A percentile compares a stretch with the other conserved stretches of the same genome.
Evolutionary conservation across 108 stramenopile genomes (phyloP).

Genomic region (Conticribra weissflogii): DNA sequence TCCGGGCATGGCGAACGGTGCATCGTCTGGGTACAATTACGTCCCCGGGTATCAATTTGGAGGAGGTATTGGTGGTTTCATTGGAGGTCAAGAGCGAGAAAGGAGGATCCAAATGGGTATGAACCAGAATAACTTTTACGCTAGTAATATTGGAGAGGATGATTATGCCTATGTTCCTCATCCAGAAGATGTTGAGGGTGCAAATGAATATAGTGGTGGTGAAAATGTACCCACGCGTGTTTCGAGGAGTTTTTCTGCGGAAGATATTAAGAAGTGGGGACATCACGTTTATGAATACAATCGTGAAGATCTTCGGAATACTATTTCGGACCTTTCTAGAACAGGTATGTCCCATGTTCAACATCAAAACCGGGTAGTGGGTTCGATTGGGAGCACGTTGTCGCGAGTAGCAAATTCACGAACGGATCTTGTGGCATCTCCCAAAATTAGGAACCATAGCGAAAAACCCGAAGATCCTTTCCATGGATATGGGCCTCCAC

Average conservation of each 20-base stretch:
- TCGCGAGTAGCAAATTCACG: not conserved
- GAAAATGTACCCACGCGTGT: too few relatives aligned
- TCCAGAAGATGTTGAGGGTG: not conserved
- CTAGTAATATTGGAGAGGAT: not conserved
- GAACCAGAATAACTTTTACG: not conserved
- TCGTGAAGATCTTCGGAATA: too few relatives aligned
- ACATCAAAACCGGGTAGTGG: too few relatives aligned
- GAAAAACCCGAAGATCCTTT: slow-evolving; percentile 17
- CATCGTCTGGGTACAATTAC: slow-evolving; percentile 11
- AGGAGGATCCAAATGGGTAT: not conserved
- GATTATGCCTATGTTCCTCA: not conserved
- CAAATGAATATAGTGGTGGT: not conserved
- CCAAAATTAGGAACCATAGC: not conserved
- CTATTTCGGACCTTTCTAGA: too few relatives aligned
- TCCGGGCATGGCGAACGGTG: not conserved
- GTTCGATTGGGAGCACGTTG: not conserved
- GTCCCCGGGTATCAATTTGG: slow-evolving; percentile 35
- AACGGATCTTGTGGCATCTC: not conserved
- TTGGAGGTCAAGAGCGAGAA: slow-evolving; percentile 4
- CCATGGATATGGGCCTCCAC: slow-evolving; percentile 27
- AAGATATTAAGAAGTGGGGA: too few relatives aligned
- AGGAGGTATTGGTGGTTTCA: slow-evolving; percentile 26
- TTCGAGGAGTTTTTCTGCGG: too few relatives aligned
- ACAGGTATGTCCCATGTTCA: too few relatives aligned
- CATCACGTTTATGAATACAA: too few relatives aligned